Conservation (phyloP, 345 rosid genomes). For the Lepidium didymum region DNA sequence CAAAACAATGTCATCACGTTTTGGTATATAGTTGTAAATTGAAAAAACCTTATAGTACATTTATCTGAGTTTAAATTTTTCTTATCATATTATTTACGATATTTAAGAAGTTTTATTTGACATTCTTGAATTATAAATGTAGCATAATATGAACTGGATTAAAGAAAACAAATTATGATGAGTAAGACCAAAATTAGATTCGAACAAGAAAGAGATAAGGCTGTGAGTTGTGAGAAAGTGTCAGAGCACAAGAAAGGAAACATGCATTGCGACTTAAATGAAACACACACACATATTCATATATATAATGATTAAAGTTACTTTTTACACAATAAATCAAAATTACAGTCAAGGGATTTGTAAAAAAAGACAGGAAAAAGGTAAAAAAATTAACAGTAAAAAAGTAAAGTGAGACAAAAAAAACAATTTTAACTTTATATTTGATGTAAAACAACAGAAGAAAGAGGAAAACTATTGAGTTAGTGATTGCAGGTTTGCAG, state of each 20-base stretch:
- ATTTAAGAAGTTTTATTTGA: too few species aligned
- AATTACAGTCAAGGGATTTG: not conserved
- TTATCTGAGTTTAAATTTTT: too few species aligned
- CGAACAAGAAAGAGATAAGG: slow-evolving; percentile 20
- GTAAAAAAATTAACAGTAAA: slow-evolving; percentile 8
- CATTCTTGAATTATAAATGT: too few species aligned
- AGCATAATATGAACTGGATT: too few species aligned
- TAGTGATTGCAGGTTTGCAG: slow-evolving; percentile 3
- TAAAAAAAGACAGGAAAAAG: slow-evolving; percentile 1
- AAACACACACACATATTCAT: slow-evolving; percentile 11
- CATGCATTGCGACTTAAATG: slow-evolving; percentile 30
- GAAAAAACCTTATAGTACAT: too few species aligned
- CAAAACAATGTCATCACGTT: not conserved
- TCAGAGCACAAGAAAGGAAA: slow-evolving; percentile 27
- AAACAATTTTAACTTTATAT: not conserved
- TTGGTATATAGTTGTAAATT: too few species aligned
- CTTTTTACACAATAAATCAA: not conserved
- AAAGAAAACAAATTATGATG: not conserved
- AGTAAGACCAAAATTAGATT: slow-evolving; percentile 7
- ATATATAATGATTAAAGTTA: not conserved
- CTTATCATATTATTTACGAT: too few species aligned
- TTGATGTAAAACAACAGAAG: not conserved
- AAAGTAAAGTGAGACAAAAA: slow-evolving; percentile 24
- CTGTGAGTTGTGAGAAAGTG: slow-evolving; percentile 5
- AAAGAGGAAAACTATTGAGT: slow-evolving; percentile 3